phyloP scores from a whole-genome alignment of 495 filamentous ascomycete genomes.

The Aspergillus diversus region DNA sequence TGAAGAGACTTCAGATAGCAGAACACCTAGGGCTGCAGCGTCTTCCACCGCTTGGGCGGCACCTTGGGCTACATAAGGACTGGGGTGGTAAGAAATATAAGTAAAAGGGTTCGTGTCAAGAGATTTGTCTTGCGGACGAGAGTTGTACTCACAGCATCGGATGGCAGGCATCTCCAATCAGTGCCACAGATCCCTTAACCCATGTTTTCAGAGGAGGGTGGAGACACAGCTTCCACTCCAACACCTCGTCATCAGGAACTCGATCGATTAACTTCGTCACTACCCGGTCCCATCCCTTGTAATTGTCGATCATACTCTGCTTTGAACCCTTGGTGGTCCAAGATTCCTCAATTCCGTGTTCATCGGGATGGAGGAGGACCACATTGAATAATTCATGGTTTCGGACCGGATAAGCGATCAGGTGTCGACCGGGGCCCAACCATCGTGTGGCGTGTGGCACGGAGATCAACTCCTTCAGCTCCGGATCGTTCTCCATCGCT shows the following conservation, averaged over 20 bases:
- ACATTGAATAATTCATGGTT: slow-evolving; percentile 50
- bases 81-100: slow-evolving; percentile 12
- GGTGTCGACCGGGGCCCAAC: slow-evolving; percentile 48
- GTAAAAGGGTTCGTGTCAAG: not conserved
- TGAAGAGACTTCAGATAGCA: slow-evolving; percentile 46
- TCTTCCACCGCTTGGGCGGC: slow-evolving; percentile 59
- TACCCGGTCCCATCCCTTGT: slow-evolving; percentile 40
- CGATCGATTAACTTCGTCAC: slow-evolving; percentile 43
- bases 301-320: slow-evolving; percentile 45
- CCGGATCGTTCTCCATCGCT: slow-evolving; percentile 41
- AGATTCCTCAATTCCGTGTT: slow-evolving; percentile 41
- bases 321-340: slow-evolving; percentile 50
- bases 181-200: slow-evolving; percentile 59
- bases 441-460: slow-evolving; percentile 47
- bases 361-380: slow-evolving; percentile 46
- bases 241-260: slow-evolving; percentile 53
- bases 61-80: slow-evolving; percentile 54
- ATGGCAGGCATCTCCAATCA: slow-evolving; percentile 72
- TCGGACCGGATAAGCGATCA: slow-evolving; percentile 48
- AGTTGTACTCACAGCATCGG: slow-evolving; percentile 56
- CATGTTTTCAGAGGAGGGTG: slow-evolving; percentile 58
- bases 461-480: slow-evolving; percentile 38
- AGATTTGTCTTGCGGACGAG: not conserved
- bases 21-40: slow-evolving; percentile 54
- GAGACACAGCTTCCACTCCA: slow-evolving; percentile 69